Percentiles rank a stretch among this genome's conserved stretches.
These are phyloP conservation scores for Viola pubescens DNA, from an alignment of 441 rosid species.

Conservation along the genomic window DNA sequence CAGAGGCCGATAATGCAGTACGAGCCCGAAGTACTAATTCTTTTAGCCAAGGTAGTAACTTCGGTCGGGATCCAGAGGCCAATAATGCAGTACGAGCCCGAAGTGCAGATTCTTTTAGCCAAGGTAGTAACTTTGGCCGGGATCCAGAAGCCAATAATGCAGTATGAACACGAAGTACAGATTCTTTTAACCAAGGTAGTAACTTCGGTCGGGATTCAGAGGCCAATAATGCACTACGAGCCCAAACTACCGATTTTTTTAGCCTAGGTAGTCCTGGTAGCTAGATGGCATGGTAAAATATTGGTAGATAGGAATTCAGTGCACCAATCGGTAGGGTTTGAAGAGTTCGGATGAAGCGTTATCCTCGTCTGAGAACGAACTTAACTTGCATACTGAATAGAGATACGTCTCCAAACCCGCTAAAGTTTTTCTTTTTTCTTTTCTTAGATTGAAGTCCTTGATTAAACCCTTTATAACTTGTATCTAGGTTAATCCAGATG, in stretches of 20 bases:
- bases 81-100: too few species aligned
- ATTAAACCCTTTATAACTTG: slow-evolving; percentile 22
- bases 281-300: slow-evolving; percentile 21
- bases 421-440: too few species aligned
- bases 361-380: too few species aligned
- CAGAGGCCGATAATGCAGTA: too few species aligned
- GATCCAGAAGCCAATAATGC: too few species aligned
- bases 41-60: slow-evolving; percentile 16
- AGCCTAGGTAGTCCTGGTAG: slow-evolving; percentile 28
- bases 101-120: too few species aligned
- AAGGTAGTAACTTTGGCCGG: too few species aligned
- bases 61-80: too few species aligned
- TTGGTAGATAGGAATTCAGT: slow-evolving; percentile 9
- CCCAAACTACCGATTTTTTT: slow-evolving; percentile 12
- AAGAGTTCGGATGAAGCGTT: slow-evolving; percentile 7
- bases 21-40: slow-evolving; percentile 41
- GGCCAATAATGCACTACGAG: too few species aligned
- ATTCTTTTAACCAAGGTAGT: slow-evolving; percentile 27
- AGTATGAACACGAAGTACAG: slow-evolving; percentile 30
- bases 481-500: slow-evolving; percentile 14
- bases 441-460: neutral
- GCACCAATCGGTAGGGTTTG: slow-evolving; percentile 7
- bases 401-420: too few species aligned
- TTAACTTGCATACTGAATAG: too few species aligned
- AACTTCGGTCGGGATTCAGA: too few species aligned